Evolutionary conservation across 2,329 filamentous ascomycete genomes (phyloP), one percentile per base, ranked within the genome.

Genomic region (Cladosporium austrohemisphaericum): DNA sequence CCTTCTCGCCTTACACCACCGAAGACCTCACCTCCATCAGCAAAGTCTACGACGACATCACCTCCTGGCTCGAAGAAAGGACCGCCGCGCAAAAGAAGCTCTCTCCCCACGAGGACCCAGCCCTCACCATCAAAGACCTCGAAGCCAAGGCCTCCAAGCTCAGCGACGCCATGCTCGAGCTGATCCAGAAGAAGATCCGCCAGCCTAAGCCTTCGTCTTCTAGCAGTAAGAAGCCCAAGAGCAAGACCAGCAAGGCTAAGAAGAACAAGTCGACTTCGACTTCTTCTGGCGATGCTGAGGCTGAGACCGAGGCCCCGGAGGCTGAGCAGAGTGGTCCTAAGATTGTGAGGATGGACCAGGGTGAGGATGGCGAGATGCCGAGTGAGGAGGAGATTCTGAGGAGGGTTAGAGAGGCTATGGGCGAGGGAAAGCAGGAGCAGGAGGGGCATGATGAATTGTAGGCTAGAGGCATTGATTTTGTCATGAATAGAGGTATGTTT

Each of bases 61-160:
- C 77, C 13, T 74, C 77, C 16, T 98, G 92, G 92, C 76, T 98
- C 16, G 78, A 83, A 25, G 79, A 85, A 56, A 85, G 86, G 64
- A 70, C 87, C 40, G 73, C 76, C 2, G 77, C 79, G 58, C 92
- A 97, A 68, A 79, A 83, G 23, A 83, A 81, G 57, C 79, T 95
- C 3, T 72, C 77, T 13, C 70, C 75, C 2, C 82, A 83, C 2
- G 87, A 88, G 8, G 83, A 97, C 57, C 87, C 89, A 0, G 83
- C 84, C 5, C 75, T 95, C 7, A 77, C 85, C 0, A 73, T 83
- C 56, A 83, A 84, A 62, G 91, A 95, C 22, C 68, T 95, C 23
- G 73, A 81, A 51, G 76, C 74, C 19, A 85, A 85, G 68, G 77
- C 83, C 13, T 80, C 83, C 60, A 80, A 86, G 65, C 76, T 97